Evolutionary conservation across 1,284 basidiomycete species (phyloP), one percentile per base, ranked within the genome.

Genomic region (Ceratobasidium theobromae): DNA sequence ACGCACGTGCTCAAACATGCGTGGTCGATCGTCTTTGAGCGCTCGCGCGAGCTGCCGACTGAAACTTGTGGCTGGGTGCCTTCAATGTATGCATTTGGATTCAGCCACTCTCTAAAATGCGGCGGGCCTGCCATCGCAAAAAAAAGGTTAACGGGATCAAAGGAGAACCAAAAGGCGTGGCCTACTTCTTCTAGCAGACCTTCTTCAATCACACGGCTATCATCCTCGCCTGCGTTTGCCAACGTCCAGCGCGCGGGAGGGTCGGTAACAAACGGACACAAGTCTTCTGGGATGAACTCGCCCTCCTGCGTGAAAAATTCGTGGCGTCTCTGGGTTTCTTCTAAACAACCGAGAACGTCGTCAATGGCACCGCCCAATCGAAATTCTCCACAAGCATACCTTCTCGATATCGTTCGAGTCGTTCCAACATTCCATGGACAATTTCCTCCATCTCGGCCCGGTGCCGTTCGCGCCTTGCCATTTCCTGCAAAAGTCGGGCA

Each of bases 231-330:
- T 16, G 49, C 55, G n/a, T 54, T 40, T 0, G 64, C 30, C 8
- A 71, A 53, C 8, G 45, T 46, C 65, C 66, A 71, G n/a, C 53
- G 30, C 6, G 57, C 53, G 28, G 89, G 90, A 16, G 81, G 75
- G 72, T 90, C 88, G 69, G 83, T 83, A 54, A 91, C 84, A 68
- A 82, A 87, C 8, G 89, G 76, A 73, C 89, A 91, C 41, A 92
- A 80, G 72, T 92, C 89, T 68, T 85, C 81, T 0, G 90, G 89
- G 1, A 92, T 80, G 72, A 87, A 83, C 16, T 80, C 80, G 0
- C 88, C 88, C 65, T 91, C 84, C 60, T 85, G 83, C 1, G 78
- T 77, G 69, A 88, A 88, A 75, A 92, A 92, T n/a, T 80, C 80
- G 53, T 82, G 80, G 46, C 90, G 81, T 9, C 82, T 73, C 65